Base-by-base conservation (phyloP, 768 basidiomycete species). In the Amyloporia xantha region DNA sequence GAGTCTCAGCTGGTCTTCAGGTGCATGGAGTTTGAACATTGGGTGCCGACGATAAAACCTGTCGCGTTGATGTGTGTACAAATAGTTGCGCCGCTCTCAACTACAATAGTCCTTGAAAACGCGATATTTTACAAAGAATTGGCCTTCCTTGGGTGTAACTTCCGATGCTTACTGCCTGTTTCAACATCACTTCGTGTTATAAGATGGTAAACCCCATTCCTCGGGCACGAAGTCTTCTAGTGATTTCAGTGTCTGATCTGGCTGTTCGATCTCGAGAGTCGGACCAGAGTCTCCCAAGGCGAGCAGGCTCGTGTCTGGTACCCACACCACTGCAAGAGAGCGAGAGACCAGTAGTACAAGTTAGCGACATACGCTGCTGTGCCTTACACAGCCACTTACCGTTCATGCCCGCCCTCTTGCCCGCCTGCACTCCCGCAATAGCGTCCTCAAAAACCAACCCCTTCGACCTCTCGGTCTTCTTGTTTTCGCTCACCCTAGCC, bases 361-460 rank as follows among this genome's bases (percentile, higher is more conserved):
- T 33, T 7, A 33, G 30, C 30, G 30, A 35, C 28, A 48, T 37
- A 23, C 41, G 44, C 37, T 41, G 1, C 24, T n/a, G n/a, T n/a
- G n/a, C n/a, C n/a, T 41, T 52, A 50, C 2, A 19, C 11, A 27
- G 21, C 19, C 2, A 58, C 75, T 30, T 48, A 91, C 91, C 89
- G 49, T 81, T 76, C 91, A 93, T 92, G 10, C 87, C 89, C 2
- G 90, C 90, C 49, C 85, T 73, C 60, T 86, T 86, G 3, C 82
- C 91, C 5, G 89, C 88, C 54, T 84, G 78, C 54, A 93, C 70
- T 0, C 91, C 91, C 0, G 78, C 78, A 36, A 88, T 65, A 3
- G 80, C 81, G 62, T 94, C 91, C 65, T 94, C 91, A 50, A 94
- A 87, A 2, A 94, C 81, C 0, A 94, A 68, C 0, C 88, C 88